A percentile compares a stretch with the other conserved stretches of the same genome.
These are phyloP conservation scores for Aspergillus thermomutatus DNA, from an alignment of 2,329 filamentous ascomycete genomes.

Conservation along the genomic window DNA sequence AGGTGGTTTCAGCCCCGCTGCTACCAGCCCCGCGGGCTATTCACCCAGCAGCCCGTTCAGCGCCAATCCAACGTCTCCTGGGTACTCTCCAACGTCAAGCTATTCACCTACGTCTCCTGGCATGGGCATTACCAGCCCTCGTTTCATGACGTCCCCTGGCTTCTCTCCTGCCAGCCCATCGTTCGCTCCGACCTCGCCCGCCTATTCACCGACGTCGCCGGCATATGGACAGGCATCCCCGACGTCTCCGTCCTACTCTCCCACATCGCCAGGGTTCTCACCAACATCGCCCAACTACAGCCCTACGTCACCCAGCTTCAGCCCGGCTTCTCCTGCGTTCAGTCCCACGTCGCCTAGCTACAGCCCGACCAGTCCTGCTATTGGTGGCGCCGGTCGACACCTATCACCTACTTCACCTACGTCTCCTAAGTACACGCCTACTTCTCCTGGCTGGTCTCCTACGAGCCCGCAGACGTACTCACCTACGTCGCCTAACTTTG, in stretches of 20 bases:
- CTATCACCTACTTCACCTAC: constrained; percentile 47
- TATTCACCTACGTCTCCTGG: constrained; percentile 78
- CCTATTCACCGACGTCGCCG: constrained; percentile 75
- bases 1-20: constrained; percentile 63
- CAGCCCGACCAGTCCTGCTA: constrained; percentile 52
- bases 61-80: constrained; percentile 66
- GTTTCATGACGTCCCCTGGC: constrained; percentile 52
- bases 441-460: constrained; percentile 50
- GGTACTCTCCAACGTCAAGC: constrained; percentile 57
- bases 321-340: constrained; percentile 49
- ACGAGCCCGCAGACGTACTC: constrained; percentile 49
- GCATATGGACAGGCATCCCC: constrained; percentile 67
- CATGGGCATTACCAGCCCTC: constrained; percentile 54
- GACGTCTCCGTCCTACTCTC: constrained; percentile 51
- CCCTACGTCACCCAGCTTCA: constrained; percentile 57
- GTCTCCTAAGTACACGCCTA: constrained; percentile 54
- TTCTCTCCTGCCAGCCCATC: constrained; percentile 55
- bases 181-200: constrained; percentile 55
- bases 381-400: constrained; percentile 40
- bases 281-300: constrained; percentile 61
- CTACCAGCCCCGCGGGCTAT: constrained; percentile 62
- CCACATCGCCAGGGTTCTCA: constrained; percentile 54
- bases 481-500: constrained; percentile 49
- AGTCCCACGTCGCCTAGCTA: constrained; percentile 59
- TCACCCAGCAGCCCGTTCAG: constrained; percentile 74